These are phyloP conservation scores for Vaucheria bursata DNA, from an alignment of 352 stramenopile species.

Conservation along the genomic window DNA sequence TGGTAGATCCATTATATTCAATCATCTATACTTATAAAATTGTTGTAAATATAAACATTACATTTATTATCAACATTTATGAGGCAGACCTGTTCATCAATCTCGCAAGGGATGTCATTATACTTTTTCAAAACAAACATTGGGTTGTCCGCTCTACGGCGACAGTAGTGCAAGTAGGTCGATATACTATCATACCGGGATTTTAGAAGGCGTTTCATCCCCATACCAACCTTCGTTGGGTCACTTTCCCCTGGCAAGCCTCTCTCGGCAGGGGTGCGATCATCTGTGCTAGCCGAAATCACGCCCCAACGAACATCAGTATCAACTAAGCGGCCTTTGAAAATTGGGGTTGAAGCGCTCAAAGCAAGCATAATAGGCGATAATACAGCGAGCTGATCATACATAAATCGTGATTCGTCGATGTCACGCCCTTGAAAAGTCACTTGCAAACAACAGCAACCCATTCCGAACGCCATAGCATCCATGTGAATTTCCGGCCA, in stretches of 20 bases:
- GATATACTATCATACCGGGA: slow-evolving; percentile 69
- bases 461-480: slow-evolving; percentile 99
- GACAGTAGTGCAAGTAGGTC: slow-evolving; percentile 50
- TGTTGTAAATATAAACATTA: too few relatives aligned
- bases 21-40: too few relatives aligned
- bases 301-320: slow-evolving; percentile 81
- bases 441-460: slow-evolving; percentile 96
- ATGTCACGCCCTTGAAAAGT: slow-evolving; percentile 88
- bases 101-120: slow-evolving; percentile 55
- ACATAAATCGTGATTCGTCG: slow-evolving; percentile 94
- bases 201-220: slow-evolving; percentile 83
- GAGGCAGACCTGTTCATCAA: too few relatives aligned
- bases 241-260: slow-evolving; percentile 57
- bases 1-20: too few relatives aligned
- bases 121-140: slow-evolving; percentile 54
- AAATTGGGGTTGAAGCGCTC: slow-evolving; percentile 92
- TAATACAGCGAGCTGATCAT: slow-evolving; percentile 97
- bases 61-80: too few relatives aligned
- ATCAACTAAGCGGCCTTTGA: slow-evolving; percentile 78
- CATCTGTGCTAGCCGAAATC: slow-evolving; percentile 93
- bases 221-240: slow-evolving; percentile 80
- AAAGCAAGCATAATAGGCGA: slow-evolving; percentile 96
- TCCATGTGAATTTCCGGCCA: slow-evolving; percentile 92
- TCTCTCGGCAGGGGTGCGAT: slow-evolving; percentile 70
- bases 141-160: slow-evolving; percentile 49